Base-by-base conservation (phyloP, 495 filamentous ascomycete genomes). In the Penicillium alfredii region DNA sequence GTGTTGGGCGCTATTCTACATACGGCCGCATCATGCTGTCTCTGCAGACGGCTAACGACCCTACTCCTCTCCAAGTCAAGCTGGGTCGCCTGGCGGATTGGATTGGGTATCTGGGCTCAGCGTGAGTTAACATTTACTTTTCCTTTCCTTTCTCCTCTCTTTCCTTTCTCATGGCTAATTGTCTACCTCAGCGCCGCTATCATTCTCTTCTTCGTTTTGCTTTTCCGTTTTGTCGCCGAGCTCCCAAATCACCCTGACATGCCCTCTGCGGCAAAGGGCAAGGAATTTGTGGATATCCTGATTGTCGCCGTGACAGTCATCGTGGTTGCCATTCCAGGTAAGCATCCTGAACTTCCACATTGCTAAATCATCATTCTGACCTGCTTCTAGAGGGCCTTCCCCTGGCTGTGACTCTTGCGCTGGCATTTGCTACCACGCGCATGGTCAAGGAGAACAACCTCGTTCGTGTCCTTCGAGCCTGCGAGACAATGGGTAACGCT, bases 401-500 rank as follows among this genome's bases (percentile, higher is more conserved):
- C 13, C 60, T 82, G 11, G 80, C 80, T 12, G 77, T 84, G 7
- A 84, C 80, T 0, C 64, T 84, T 12, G 78, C 80, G n/a, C 60
- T 84, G 16, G 80, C 80, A 4, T 82, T 82, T 51, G 80, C 80
- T 10, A 84, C 80, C 1, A 82, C 74, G 32, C 68, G 74, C 22
- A 82, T 84, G 78, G 64, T 80, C 33, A 80, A 80, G 42, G 80
- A 82, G 53, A 77, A 81, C 49, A 84, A 84, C 34, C 63, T 84
- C 9, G 80, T 84, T 15, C 76, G 80, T 16, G 60, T 80, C 17
- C 66, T 84, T 12, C 68, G 74, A 11, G 78, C 79, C 15, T 84
- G 80, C 52, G 80, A 84, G 42, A 82, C 79, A 15, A 84, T 84
- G 80, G 80, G 80, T 18, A 82, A 82, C 47, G 79, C 78, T 3